These are phyloP conservation scores for Ganoderma lucidum DNA, from an alignment of 1,284 basidiomycete species.

Conservation along the genomic window DNA sequence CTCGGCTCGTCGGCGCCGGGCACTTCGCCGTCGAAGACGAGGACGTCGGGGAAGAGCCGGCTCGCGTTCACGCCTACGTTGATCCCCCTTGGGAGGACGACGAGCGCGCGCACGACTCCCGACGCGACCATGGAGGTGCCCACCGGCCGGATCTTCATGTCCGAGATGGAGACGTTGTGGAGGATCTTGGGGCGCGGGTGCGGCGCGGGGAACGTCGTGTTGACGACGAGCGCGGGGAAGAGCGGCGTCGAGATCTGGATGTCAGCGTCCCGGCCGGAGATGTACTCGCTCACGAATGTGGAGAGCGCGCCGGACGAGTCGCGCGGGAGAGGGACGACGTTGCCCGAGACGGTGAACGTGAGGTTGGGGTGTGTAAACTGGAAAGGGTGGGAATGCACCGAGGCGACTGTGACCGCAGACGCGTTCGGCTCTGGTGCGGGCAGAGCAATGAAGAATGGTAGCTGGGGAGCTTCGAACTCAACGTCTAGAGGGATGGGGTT, in stretches of 20 bases:
- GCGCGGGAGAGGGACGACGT: slow-evolving; percentile 61
- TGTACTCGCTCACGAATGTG: slow-evolving; percentile 65
- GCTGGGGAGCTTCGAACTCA: slow-evolving; percentile 55
- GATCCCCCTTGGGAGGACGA: slow-evolving; percentile 74
- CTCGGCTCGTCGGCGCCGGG: slow-evolving; percentile 39
- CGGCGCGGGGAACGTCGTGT: slow-evolving; percentile 69
- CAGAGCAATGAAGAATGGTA: slow-evolving; percentile 70
- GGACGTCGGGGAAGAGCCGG: slow-evolving; percentile 73
- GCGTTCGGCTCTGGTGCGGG: slow-evolving; percentile 40
- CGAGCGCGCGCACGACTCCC: slow-evolving; percentile 66
- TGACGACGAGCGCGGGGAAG: slow-evolving; percentile 54
- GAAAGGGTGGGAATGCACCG: slow-evolving; percentile 62
- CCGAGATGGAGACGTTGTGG: slow-evolving; percentile 71
- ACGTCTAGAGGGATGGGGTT: slow-evolving; percentile 59
- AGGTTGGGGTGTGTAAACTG: slow-evolving; percentile 72
- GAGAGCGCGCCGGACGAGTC: slow-evolving; percentile 60
- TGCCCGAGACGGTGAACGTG: slow-evolving; percentile 62
- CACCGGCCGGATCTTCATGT: slow-evolving; percentile 72
- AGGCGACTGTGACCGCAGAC: slow-evolving; percentile 55
- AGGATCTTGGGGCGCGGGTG: slow-evolving; percentile 67
- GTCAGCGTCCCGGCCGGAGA: slow-evolving; percentile 61
- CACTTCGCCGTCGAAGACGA: slow-evolving; percentile 77
- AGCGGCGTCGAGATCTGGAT: slow-evolving; percentile 65
- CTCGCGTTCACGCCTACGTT: slow-evolving; percentile 66
- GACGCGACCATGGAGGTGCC: slow-evolving; percentile 64